phyloP scores from a whole-genome alignment of 345 rosid genomes.

The Iberis pinnata region DNA sequence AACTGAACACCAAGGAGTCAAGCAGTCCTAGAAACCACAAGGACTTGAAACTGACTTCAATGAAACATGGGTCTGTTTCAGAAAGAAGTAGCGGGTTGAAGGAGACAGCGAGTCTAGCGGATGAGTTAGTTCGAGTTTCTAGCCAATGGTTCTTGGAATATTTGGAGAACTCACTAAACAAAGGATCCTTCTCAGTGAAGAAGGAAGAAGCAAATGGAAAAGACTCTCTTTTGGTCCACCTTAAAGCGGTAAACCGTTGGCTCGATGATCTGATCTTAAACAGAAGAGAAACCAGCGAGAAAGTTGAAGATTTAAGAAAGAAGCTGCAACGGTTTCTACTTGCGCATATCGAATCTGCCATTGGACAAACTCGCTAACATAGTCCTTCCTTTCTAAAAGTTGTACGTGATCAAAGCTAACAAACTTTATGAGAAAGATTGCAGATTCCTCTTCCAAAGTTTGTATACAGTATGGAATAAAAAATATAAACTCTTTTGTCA shows the following conservation, averaged over 20 bases:
- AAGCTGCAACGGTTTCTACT: conserved; percentile 38
- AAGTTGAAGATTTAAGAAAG: conserved; percentile 36
- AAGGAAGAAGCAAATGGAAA: conserved; percentile 27
- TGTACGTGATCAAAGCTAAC: too few species aligned
- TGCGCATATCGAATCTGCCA: conserved; percentile 32
- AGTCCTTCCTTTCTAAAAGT: too few species aligned
- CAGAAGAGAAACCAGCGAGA: conserved; percentile 25
- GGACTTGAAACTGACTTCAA: conserved; percentile 12
- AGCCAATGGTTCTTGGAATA: conserved; percentile 45
- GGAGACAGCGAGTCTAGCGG: conserved; percentile 34
- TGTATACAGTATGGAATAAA: too few species aligned
- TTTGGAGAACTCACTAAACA: conserved; percentile 37
- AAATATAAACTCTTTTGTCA: too few species aligned
- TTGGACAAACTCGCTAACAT: conserved; percentile 20
- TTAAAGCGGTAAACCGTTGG: conserved; percentile 41
- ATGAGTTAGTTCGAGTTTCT: conserved; percentile 36
- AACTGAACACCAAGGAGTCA: conserved; percentile 21
- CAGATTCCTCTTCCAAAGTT: too few species aligned
- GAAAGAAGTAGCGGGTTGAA: conserved; percentile 24
- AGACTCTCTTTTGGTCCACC: conserved; percentile 32
- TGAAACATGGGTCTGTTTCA: conserved; percentile 8
- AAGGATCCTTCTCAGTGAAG: conserved; percentile 19
- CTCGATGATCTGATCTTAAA: conserved; percentile 28
- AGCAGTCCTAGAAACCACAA: conserved; percentile 21
- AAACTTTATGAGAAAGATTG: too few species aligned